A percentile compares a stretch with the other conserved stretches of the same genome.
These are phyloP conservation scores for Nematocida major DNA, from an alignment of 371 early-diverging fungal genomes.

Conservation along the genomic window DNA sequence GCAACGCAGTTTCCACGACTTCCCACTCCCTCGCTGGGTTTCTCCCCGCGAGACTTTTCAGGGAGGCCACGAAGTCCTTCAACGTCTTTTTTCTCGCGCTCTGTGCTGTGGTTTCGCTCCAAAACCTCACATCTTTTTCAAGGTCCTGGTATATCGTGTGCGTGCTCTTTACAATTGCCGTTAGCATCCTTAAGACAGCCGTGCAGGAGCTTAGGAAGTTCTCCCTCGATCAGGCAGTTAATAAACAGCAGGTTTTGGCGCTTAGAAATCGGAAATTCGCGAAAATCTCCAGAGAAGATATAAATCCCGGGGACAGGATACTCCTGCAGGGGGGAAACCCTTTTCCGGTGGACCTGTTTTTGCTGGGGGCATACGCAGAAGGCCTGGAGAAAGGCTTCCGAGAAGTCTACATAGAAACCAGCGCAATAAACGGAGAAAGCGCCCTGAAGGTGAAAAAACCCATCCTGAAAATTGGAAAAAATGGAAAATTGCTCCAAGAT, in stretches of 20 bases:
- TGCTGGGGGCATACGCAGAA: slow-evolving; percentile 62
- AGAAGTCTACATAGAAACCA: slow-evolving; percentile 79
- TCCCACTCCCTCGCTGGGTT: slow-evolving; percentile 71
- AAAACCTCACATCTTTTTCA: slow-evolving; percentile 68
- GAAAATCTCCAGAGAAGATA: slow-evolving; percentile 54
- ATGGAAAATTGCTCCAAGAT: slow-evolving; percentile 17
- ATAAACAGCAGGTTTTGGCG: neutral
- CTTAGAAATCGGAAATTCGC: slow-evolving; percentile 2
- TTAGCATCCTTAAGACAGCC: slow-evolving; percentile 81
- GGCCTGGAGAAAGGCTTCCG: slow-evolving; percentile 43
- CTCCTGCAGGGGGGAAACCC: slow-evolving; percentile 65
- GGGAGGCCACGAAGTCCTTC: slow-evolving; percentile 79
- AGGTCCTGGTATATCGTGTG: slow-evolving; percentile 66
- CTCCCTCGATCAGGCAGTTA: slow-evolving; percentile 68
- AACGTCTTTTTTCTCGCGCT: slow-evolving; percentile 81
- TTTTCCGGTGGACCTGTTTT: slow-evolving; percentile 68
- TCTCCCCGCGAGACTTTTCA: slow-evolving; percentile 78
- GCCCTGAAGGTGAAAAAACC: slow-evolving; percentile 70
- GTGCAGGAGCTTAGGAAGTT: slow-evolving; percentile 83
- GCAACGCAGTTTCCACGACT: slow-evolving; percentile 27
- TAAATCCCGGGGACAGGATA: slow-evolving; percentile 67
- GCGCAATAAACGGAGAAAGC: slow-evolving; percentile 87
- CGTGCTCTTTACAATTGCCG: slow-evolving; percentile 71
- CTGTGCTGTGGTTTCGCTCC: slow-evolving; percentile 78
- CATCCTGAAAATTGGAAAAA: neutral